These are phyloP conservation scores for Amanita pallidorosea DNA, from an alignment of 768 basidiomycete genomes.

Conservation along the genomic window DNA sequence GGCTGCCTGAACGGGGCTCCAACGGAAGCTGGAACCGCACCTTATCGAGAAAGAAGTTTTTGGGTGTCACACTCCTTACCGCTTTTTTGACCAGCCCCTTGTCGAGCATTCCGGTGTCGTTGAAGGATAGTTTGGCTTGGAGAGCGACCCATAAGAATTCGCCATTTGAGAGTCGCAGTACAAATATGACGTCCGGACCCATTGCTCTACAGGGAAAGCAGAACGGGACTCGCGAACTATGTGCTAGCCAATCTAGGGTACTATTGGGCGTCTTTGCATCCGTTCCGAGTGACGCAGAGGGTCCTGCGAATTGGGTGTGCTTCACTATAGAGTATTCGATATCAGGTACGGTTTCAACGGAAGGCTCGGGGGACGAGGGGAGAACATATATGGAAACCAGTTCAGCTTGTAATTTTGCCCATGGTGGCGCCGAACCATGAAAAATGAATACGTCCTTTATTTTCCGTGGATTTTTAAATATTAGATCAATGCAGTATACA, in stretches of 20 bases:
- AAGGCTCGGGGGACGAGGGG: conserved; percentile 6
- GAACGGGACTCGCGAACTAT: conserved; percentile 19
- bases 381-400: conserved; percentile 22
- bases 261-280: conserved; percentile 24
- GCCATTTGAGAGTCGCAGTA: conserved; percentile 23
- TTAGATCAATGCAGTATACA: conserved; percentile 27
- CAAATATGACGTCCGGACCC: conserved; percentile 34
- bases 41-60: conserved; percentile 29
- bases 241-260: conserved; percentile 24
- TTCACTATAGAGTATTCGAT: conserved; percentile 18
- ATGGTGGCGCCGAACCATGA: conserved; percentile 16
- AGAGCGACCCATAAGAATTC: conserved; percentile 30
- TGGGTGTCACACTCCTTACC: conserved; percentile 31
- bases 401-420: conserved; percentile 25
- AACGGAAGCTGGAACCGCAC: conserved; percentile 12
- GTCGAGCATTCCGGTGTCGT: conserved; percentile 16
- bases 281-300: conserved; percentile 26
- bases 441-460: conserved; percentile 28
- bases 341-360: background rate
- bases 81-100: conserved; percentile 25
- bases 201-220: conserved; percentile 30
- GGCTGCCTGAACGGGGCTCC: background rate
- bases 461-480: conserved; percentile 18
- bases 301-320: conserved; percentile 19
- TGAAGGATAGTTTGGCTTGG: conserved; percentile 27